phyloP scores from a whole-genome alignment of 192 early-diverging fungal genomes.

The Coemansia sp. region DNA sequence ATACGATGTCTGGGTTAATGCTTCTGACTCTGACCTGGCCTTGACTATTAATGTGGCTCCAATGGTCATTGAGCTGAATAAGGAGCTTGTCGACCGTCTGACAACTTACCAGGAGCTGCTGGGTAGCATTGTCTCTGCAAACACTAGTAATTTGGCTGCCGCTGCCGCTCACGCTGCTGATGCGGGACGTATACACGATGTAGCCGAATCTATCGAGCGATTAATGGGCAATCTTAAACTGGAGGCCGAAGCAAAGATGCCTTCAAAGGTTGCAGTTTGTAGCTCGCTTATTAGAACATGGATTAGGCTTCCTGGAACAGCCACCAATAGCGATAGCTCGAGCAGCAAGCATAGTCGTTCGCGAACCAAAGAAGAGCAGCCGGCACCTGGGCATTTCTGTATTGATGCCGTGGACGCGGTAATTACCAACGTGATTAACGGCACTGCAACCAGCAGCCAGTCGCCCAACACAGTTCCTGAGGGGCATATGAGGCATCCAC shows the following conservation, averaged over 20 bases:
- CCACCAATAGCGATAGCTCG: neutral
- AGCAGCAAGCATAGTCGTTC: slow-evolving; percentile 9
- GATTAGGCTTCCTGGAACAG: slow-evolving; percentile 39
- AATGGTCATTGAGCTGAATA: slow-evolving; percentile 29
- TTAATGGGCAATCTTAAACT: slow-evolving; percentile 44
- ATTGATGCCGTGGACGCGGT: slow-evolving; percentile 50
- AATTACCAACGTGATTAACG: slow-evolving; percentile 53
- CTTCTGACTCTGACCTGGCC: slow-evolving; percentile 19
- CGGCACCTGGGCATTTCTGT: slow-evolving; percentile 45
- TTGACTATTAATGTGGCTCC: slow-evolving; percentile 44
- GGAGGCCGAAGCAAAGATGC: slow-evolving; percentile 23
- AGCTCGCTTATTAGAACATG: slow-evolving; percentile 50
- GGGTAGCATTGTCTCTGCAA: slow-evolving; percentile 7
- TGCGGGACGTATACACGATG: slow-evolving; percentile 10
- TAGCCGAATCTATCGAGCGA: slow-evolving; percentile 36
- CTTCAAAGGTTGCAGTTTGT: slow-evolving; percentile 45
- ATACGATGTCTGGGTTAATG: slow-evolving; percentile 44
- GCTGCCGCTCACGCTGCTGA: neutral
- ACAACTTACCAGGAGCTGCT: slow-evolving; percentile 28
- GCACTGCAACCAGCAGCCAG: slow-evolving; percentile 50
- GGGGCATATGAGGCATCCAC: slow-evolving; percentile 50
- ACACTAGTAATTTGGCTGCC: neutral
- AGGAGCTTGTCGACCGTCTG: slow-evolving; percentile 43
- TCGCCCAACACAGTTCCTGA: slow-evolving; percentile 33
- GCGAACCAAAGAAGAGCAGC: slow-evolving; percentile 13